These are phyloP conservation scores for Lipomyces chichibuensis DNA, from an alignment of 805 yeast species.

Conservation along the genomic window DNA sequence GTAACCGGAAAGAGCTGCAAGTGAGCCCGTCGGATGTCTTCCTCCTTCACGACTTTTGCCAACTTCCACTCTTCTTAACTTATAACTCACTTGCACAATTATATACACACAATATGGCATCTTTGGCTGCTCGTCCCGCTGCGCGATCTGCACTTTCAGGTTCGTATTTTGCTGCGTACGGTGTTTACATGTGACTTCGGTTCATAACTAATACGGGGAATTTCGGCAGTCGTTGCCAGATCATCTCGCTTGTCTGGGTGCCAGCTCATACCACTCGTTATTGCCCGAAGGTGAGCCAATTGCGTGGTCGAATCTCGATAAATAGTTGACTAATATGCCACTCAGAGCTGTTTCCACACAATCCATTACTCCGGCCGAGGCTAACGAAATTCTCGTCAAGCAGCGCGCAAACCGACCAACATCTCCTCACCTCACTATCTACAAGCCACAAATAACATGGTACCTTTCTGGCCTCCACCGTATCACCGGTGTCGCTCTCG, in stretches of 20 bases:
- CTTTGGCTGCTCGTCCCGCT: slow-evolving; percentile 16
- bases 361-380: slow-evolving; percentile 61
- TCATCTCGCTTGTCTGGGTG: slow-evolving; percentile 12
- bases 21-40: slow-evolving; percentile 7
- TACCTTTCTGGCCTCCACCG: slow-evolving; percentile 81
- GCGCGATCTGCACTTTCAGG: slow-evolving; percentile 17
- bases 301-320: background rate
- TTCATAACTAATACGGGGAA: slow-evolving; percentile 2
- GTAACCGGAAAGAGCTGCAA: too few species aligned
- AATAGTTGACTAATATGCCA: background rate
- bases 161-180: background rate
- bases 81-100: too few species aligned
- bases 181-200: background rate
- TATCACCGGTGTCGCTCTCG: slow-evolving; percentile 82
- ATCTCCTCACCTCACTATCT: slow-evolving; percentile 88
- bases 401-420: slow-evolving; percentile 88
- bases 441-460: slow-evolving; percentile 89
- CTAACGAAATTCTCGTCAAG: slow-evolving; percentile 67
- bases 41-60: background rate
- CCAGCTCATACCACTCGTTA: slow-evolving; percentile 12
- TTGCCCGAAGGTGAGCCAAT: slow-evolving; percentile 19
- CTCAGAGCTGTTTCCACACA: slow-evolving; percentile 45
- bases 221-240: slow-evolving; percentile 9
- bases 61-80: background rate
- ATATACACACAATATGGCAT: slow-evolving; percentile 6